phyloP scores from a whole-genome alignment of 768 basidiomycete species.

The Tulasnella calospora region DNA sequence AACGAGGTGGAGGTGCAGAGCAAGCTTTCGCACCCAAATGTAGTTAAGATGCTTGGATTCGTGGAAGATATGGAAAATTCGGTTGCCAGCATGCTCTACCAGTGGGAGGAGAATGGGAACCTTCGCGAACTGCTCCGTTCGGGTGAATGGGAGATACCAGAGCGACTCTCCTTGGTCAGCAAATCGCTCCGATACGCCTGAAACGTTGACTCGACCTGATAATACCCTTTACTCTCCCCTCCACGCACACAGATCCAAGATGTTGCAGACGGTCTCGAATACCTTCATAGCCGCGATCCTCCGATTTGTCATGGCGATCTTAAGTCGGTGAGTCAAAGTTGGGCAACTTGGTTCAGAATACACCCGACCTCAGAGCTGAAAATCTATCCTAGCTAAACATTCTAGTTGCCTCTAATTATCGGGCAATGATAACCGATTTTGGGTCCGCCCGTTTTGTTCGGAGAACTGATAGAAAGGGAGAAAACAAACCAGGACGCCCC shows the following conservation, averaged over 20 bases:
- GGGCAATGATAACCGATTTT: background rate
- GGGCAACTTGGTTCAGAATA: background rate
- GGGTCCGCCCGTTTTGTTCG: background rate
- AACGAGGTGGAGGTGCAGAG: background rate
- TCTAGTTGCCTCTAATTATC: background rate
- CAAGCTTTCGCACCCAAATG: background rate
- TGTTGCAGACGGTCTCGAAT: background rate
- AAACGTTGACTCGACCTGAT: background rate
- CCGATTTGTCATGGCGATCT: background rate
- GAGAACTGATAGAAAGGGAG: background rate
- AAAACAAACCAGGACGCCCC: background rate
- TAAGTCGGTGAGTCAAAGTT: background rate
- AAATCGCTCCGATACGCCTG: background rate
- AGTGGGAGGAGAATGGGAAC: background rate
- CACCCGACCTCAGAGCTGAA: too few species aligned
- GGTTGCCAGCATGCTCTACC: background rate
- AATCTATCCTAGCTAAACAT: background rate
- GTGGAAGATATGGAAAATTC: background rate
- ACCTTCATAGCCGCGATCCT: background rate
- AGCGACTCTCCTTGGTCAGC: background rate
- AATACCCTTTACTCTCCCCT: too few species aligned
- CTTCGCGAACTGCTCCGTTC: background rate
- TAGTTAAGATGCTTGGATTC: background rate
- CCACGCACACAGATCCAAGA: background rate
- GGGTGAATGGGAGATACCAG: background rate